phyloP scores from a whole-genome alignment of 192 early-diverging fungal genomes.

The Coemansia sp. region DNA sequence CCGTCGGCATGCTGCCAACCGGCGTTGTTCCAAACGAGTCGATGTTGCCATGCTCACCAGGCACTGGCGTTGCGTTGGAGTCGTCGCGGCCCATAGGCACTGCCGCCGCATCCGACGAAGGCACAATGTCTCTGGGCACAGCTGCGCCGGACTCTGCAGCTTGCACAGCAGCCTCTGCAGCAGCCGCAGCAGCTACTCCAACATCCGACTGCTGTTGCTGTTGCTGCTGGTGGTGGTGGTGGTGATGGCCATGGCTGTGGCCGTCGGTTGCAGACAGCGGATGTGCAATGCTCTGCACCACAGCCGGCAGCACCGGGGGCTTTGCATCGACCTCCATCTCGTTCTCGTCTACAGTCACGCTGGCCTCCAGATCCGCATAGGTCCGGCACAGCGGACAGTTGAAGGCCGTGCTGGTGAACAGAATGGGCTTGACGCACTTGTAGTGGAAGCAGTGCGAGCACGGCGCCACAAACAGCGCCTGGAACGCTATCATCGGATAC shows the following conservation, averaged over 20 bases:
- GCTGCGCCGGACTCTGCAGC: slow-evolving; percentile 22
- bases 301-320: slow-evolving; percentile 32
- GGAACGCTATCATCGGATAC: slow-evolving; percentile 80
- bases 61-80: slow-evolving; percentile 50
- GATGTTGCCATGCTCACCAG: slow-evolving; percentile 36
- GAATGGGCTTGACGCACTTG: slow-evolving; percentile 84
- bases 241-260: not conserved
- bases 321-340: slow-evolving; percentile 49
- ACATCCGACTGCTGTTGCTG: slow-evolving; percentile 16
- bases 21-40: slow-evolving; percentile 55
- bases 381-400: slow-evolving; percentile 89
- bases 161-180: slow-evolving; percentile 37
- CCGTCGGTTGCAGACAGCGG: not conserved
- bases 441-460: slow-evolving; percentile 95
- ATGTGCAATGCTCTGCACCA: slow-evolving; percentile 8
- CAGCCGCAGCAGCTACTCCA: slow-evolving; percentile 17
- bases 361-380: slow-evolving; percentile 86
- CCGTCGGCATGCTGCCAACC: slow-evolving; percentile 41
- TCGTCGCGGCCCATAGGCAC: slow-evolving; percentile 28
- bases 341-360: slow-evolving; percentile 59
- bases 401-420: slow-evolving; percentile 73
- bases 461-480: slow-evolving; percentile 89
- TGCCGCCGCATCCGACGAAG: not conserved
- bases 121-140: not conserved
- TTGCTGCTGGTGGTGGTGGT: slow-evolving; percentile 20